Evolutionary conservation across 352 stramenopile species (phyloP), one percentile per base, ranked within the genome.

Genomic region (Phytophthora palmivora): DNA sequence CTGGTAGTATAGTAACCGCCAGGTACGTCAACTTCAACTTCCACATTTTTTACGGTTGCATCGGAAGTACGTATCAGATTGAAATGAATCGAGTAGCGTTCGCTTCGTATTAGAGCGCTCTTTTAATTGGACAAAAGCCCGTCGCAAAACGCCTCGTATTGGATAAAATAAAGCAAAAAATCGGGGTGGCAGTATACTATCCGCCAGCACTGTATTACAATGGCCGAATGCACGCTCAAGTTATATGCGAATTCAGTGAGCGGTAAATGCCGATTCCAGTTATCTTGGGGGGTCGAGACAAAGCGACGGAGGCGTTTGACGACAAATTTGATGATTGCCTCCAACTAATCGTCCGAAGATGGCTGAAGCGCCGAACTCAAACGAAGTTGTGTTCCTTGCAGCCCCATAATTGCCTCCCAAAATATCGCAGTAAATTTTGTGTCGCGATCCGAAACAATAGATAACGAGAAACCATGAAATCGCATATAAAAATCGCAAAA

Each of bases 301-400:
- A 48, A 53, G 6, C 58, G 22, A 22, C 57, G 43, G 0, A 62
- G 32, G 22, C 42, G 54, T 32, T 54, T 34, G 14, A 54, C 32
- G 28, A 54, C 33, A 19, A 54, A 62, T 18, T 54, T 54, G 54
- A 42, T 61, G 11, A 33, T 62, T 9, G 48, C 54, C 16, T 62
- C 54, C 4, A 43, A 39, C 19, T 62, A 24, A 1, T 44, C 42
- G 16, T 62, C 54, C 0, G 54, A 55, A 1, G 43, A 53, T 14
- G 54, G 54, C 22, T 16, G 8, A n/a, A 62, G 47, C 1, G 32
- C 43, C 1, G 46, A 45, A 14, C 56, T 64, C 21, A 64, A 34
- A 6, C 28, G 15, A 3, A 64, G 26, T 10, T 46, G 15, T 15
- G n/a, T 46, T 7, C 6, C 46, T 30, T 58, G 16, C 4, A 39